Percentiles rank a stretch among this genome's conserved stretches.
phyloP scores from a whole-genome alignment of 495 filamentous ascomycete species.

The Antarctomyces pellizariae region DNA sequence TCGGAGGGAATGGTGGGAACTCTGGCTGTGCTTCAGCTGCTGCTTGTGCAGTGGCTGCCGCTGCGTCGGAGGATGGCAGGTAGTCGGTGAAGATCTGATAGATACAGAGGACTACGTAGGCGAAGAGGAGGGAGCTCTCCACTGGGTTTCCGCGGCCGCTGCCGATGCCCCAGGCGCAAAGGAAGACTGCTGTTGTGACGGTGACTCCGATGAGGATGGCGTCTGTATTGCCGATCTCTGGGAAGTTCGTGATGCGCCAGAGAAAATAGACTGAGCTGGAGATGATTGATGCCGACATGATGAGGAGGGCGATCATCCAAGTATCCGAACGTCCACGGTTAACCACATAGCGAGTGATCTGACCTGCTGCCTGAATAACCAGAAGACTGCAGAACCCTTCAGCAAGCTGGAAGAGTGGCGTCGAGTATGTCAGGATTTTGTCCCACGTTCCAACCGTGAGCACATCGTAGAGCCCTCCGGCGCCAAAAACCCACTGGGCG shows the following conservation, averaged over 20 bases:
- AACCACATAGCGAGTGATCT: constrained; percentile 88
- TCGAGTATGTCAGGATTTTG: constrained; percentile 69
- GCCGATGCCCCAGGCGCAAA: constrained; percentile 85
- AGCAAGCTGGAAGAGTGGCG: constrained; percentile 80
- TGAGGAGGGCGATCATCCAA: constrained; percentile 88
- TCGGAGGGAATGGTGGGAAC: constrained; percentile 82
- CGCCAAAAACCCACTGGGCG: constrained; percentile 66
- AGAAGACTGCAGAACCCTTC: constrained; percentile 93
- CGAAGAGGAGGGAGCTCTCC: constrained; percentile 86
- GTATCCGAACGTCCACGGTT: constrained; percentile 79
- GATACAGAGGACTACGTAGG: constrained; percentile 88
- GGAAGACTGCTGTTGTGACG: constrained; percentile 72
- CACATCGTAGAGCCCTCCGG: constrained; percentile 51
- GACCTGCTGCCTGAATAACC: constrained; percentile 84
- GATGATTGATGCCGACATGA: constrained; percentile 72
- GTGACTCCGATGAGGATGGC: constrained; percentile 80
- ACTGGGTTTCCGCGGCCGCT: constrained; percentile 88
- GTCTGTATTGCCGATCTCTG: constrained; percentile 80
- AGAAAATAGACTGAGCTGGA: constrained; percentile 91
- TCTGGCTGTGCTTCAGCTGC: constrained; percentile 37
- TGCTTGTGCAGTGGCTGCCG: constrained; percentile 25
- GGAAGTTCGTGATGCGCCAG: constrained; percentile 83
- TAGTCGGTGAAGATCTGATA: constrained; percentile 99
- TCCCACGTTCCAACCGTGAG: constrained; percentile 75
- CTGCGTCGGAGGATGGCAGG: constrained; percentile 41